phyloP scores from a whole-genome alignment of 2,329 filamentous ascomycete species.

The Fusarium redolens region DNA sequence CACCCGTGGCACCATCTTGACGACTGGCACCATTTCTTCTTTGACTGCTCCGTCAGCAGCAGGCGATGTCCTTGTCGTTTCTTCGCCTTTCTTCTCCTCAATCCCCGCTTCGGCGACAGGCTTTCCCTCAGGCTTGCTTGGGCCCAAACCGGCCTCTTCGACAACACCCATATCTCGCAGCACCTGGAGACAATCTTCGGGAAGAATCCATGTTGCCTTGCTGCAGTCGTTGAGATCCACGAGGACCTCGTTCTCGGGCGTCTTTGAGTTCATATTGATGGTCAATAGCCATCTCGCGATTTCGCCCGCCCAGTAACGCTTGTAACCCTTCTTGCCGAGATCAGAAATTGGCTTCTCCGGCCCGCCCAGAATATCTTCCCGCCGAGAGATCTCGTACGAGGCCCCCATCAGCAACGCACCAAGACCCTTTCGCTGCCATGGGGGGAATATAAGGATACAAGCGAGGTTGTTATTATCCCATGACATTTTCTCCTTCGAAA shows the following conservation, averaged over 20 bases:
- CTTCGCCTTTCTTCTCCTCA: conserved; percentile 38
- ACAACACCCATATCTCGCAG: conserved; percentile 84
- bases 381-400: conserved; percentile 89
- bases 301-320: conserved; percentile 86
- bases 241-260: conserved; percentile 56
- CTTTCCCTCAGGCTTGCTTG: conserved; percentile 49
- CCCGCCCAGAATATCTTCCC: conserved; percentile 86
- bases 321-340: conserved; percentile 84
- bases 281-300: conserved; percentile 76
- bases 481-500: conserved; percentile 98
- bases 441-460: conserved; percentile 95
- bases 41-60: conserved; percentile 31
- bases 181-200: conserved; percentile 83
- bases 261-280: conserved; percentile 52
- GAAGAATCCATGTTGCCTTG: conserved; percentile 82
- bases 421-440: conserved; percentile 91
- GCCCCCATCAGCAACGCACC: conserved; percentile 91
- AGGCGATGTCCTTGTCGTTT: conserved; percentile 15
- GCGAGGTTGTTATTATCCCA: conserved; percentile 99
- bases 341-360: conserved; percentile 95
- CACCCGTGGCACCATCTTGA: conserved; percentile 57
- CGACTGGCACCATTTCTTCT: conserved; percentile 46
- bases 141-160: conserved; percentile 64
- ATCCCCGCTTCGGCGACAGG: conserved; percentile 18
- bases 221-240: conserved; percentile 78